phyloP scores from a whole-genome alignment of 495 filamentous ascomycete species.

The Penicillium malachiteum region DNA sequence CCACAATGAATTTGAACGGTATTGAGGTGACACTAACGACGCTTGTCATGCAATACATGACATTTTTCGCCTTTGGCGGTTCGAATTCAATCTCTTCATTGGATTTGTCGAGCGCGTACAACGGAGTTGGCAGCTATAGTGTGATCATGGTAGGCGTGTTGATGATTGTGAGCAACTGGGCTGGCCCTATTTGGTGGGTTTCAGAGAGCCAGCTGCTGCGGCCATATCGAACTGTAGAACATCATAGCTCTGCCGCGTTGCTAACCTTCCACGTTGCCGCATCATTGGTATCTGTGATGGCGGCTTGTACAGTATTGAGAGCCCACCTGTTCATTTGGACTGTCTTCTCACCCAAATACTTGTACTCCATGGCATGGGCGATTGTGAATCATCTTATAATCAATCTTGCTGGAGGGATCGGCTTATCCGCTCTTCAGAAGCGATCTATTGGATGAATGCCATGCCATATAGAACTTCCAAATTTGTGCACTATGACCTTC shows the following conservation, averaged over 20 bases:
- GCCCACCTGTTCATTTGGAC: conserved; percentile 98
- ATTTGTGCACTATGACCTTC: no score
- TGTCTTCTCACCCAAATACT: conserved; percentile 94
- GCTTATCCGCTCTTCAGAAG: conserved; percentile 49
- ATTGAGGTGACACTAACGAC: conserved; percentile 62
- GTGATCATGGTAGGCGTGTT: conserved; percentile 68
- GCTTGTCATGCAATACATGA: conserved; percentile 66
- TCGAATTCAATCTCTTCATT: conserved; percentile 90
- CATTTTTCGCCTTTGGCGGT: conserved; percentile 90
- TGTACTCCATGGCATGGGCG: conserved; percentile 88
- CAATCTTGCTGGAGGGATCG: conserved; percentile 51
- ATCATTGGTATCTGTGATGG: conserved; percentile 73
- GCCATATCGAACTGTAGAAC: conserved; percentile 20
- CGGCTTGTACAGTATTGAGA: conserved; percentile 77
- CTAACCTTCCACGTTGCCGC: conserved; percentile 65
- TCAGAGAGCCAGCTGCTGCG: conserved; percentile 58
- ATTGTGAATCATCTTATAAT: conserved; percentile 74
- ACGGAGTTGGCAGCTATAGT: conserved; percentile 71
- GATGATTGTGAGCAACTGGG: conserved; percentile 88
- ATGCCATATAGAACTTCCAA: background rate
- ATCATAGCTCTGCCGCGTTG: conserved; percentile 50
- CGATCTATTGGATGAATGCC: background rate
- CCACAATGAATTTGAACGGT: conserved; percentile 42
- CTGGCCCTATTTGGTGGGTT: conserved; percentile 85
- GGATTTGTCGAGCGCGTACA: conserved; percentile 80